These are phyloP conservation scores for Plasmodium fragile DNA, from an alignment of 169 alveolate genomes.

Conservation along the genomic window DNA sequence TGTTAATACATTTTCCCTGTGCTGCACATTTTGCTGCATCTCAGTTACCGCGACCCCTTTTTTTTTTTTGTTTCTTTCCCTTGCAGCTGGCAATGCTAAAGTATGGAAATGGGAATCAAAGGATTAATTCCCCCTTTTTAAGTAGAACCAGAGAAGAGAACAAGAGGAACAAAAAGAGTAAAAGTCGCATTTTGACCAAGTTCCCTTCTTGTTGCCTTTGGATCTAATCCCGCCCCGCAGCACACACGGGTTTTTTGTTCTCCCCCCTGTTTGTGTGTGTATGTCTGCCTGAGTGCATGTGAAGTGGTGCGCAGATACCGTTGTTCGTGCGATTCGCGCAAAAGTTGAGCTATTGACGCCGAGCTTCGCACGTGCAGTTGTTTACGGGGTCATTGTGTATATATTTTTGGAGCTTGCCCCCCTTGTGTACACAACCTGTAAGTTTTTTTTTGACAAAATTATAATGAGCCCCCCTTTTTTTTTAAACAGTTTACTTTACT, in stretches of 20 bases:
- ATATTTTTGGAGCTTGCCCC: neutral
- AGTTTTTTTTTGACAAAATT: constrained; percentile 8
- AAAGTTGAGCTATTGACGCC: neutral
- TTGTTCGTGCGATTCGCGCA: neutral
- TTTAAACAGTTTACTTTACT: neutral
- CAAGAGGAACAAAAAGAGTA: no score
- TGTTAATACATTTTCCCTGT: no score
- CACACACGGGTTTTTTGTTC: neutral
- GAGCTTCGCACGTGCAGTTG: neutral
- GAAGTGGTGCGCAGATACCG: neutral
- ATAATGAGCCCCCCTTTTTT: constrained; percentile 4
- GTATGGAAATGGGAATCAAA: constrained; percentile 73
- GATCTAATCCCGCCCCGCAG: neutral
- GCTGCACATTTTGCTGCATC: neutral
- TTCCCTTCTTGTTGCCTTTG: neutral
- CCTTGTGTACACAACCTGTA: neutral
- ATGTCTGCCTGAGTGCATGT: neutral
- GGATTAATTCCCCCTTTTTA: constrained; percentile 34
- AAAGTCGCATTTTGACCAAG: neutral
- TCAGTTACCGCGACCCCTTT: neutral
- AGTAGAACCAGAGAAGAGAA: neutral
- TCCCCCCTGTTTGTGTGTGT: neutral
- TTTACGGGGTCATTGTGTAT: neutral
- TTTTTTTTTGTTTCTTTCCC: neutral
- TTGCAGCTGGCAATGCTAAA: constrained; percentile 60